These are phyloP conservation scores for Melanogaster broomeanus DNA, from an alignment of 768 basidiomycete genomes.

Conservation along the genomic window DNA sequence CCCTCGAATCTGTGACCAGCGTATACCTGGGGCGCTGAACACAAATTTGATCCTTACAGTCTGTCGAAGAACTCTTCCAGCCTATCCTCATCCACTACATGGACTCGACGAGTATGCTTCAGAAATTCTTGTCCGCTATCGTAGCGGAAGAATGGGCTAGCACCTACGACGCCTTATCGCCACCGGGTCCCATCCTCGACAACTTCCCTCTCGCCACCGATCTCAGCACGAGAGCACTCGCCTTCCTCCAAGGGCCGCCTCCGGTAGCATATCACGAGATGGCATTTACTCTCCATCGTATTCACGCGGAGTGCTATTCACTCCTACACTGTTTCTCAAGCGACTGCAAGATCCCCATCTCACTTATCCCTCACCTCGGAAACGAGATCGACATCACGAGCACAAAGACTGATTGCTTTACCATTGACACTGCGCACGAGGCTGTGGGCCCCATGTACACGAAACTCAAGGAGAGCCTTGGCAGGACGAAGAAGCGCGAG, in stretches of 20 bases:
- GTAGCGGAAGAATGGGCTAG: constrained; percentile 92
- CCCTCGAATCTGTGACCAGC: not conserved
- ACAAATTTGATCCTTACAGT: constrained; percentile 20
- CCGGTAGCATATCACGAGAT: constrained; percentile 91
- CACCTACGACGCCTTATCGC: constrained; percentile 42
- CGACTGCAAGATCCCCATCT: constrained; percentile 85
- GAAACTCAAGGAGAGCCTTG: constrained; percentile 72
- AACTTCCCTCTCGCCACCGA: constrained; percentile 61
- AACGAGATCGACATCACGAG: constrained; percentile 76
- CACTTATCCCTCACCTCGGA: constrained; percentile 78
- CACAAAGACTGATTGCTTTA: constrained; percentile 65
- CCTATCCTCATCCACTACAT: constrained; percentile 79
- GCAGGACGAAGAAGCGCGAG: constrained; percentile 78
- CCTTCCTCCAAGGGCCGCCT: constrained; percentile 71
- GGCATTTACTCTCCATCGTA: constrained; percentile 75
- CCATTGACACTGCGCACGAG: constrained; percentile 72
- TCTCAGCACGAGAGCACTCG: constrained; percentile 66
- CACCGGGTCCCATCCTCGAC: constrained; percentile 49
- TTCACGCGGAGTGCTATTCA: constrained; percentile 75
- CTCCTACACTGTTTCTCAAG: constrained; percentile 80
- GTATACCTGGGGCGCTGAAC: not conserved
- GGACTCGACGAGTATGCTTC: constrained; percentile 88
- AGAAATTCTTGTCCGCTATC: constrained; percentile 82
- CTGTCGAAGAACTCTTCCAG: constrained; percentile 67
- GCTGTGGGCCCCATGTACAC: constrained; percentile 72